Base-by-base conservation (phyloP, 2,329 filamentous ascomycete genomes). In the Hypoxylon sp. region DNA sequence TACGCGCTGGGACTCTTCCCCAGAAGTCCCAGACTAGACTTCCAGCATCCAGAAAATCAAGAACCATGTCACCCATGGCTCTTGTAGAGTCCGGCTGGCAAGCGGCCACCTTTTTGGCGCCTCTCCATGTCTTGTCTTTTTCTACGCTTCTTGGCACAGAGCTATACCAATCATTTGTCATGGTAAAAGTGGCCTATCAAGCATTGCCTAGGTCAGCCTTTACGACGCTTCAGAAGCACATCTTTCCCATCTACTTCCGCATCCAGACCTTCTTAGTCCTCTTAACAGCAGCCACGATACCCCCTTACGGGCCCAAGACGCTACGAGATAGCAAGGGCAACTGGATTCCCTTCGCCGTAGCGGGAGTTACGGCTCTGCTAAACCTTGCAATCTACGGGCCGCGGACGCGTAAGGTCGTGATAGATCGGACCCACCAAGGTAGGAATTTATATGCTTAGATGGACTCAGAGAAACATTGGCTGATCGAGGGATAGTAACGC, bases 161-260 rank as follows among this genome's bases (percentile, higher is more conserved):
- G 17, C 73, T 81, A 11, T 81, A 79, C 63, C 79, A 81, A 43
- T 74, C 74, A 20, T 80, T 81, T 15, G 53, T 73, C 22, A 61
- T 74, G 51, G 78, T 78, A 11, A 81, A 79, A 32, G 64, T 80
- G 5, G 72, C 73, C 47, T 75, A 73, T 53, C 56, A 66, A 5
- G 67, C 74, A 2, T 73, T 81, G 1, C 78, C 79, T 0, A 65
- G 70, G 0, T 65, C 73, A 0, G 71, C 79, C 0, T 81, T 80
- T 51, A 72, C 73, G 0, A 76, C 73, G 0, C 73, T 82, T 0
- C 79, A 81, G 49, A 79, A 79, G 39, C 73, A 70, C 4, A 64
- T 81, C 46, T 82, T 81, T 43, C 79, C 79, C 0, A 55, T 79
- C 15, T 81, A 80, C 64, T 82, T 81, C 59, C 71, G 71, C 15